Evolutionary conservation across 129 eudicot species (phyloP).

Genomic region (Apium graveolens): DNA sequence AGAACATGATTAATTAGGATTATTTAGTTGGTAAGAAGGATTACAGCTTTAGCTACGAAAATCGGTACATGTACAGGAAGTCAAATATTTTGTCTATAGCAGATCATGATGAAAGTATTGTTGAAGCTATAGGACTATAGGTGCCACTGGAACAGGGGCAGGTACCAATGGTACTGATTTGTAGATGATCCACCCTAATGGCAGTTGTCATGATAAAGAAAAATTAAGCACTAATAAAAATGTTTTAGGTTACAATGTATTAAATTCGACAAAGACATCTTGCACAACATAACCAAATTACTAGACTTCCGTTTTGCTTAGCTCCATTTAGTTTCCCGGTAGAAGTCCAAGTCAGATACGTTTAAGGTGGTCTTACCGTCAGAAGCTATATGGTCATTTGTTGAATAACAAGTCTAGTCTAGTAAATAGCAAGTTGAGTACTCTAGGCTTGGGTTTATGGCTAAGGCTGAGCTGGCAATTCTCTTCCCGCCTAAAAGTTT

Average conservation of each 20-base stretch:
- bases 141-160: background rate
- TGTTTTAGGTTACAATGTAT: background rate
- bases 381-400: slow-evolving; percentile 15
- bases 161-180: background rate
- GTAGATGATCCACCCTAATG: background rate
- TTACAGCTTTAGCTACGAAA: too few relatives aligned
- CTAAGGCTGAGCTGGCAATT: too few relatives aligned
- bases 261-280: background rate
- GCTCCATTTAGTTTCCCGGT: slow-evolving; percentile 14
- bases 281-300: background rate
- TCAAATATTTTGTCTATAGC: too few relatives aligned
- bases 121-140: background rate
- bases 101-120: background rate
- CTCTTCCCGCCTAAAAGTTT: too few relatives aligned
- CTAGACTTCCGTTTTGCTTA: background rate
- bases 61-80: too few relatives aligned
- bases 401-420: too few relatives aligned
- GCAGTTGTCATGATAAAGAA: background rate
- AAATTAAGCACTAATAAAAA: background rate
- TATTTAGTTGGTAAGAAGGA: too few relatives aligned
- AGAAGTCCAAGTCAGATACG: background rate
- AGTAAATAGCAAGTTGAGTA: too few relatives aligned
- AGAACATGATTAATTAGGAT: too few relatives aligned
- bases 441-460: too few relatives aligned
- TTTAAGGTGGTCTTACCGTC: slow-evolving; percentile 29